A percentile compares a stretch with the other conserved stretches of the same genome.
phyloP scores from a whole-genome alignment of 768 basidiomycete genomes.

The Xerocomus brunneocitrinus region DNA sequence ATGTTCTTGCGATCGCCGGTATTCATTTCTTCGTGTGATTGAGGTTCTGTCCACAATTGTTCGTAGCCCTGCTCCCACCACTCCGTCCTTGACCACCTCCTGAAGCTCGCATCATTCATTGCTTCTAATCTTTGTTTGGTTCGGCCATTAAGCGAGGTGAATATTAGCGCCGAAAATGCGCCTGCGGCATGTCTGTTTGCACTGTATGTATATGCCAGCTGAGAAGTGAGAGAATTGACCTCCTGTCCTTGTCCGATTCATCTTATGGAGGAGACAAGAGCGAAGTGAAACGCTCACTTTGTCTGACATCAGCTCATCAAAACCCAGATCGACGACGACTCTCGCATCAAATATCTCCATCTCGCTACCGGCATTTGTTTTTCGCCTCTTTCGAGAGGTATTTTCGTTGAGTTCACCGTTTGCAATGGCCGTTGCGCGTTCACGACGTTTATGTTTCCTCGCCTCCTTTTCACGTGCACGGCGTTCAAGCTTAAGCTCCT shows the following conservation, averaged over 20 bases:
- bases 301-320: slow-evolving; percentile 90
- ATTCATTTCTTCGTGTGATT: slow-evolving; percentile 1
- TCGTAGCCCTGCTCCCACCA: slow-evolving; percentile 83
- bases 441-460: slow-evolving; percentile 67
- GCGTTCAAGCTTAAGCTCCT: slow-evolving; percentile 65
- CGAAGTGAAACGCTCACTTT: slow-evolving; percentile 54
- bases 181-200: slow-evolving; percentile 68
- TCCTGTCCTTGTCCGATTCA: slow-evolving; percentile 52
- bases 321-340: slow-evolving; percentile 83
- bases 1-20: slow-evolving; percentile 45
- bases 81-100: slow-evolving; percentile 74
- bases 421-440: slow-evolving; percentile 47
- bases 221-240: slow-evolving; percentile 82
- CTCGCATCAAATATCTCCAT: slow-evolving; percentile 49
- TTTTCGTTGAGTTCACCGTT: slow-evolving; percentile 43
- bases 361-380: slow-evolving; percentile 36
- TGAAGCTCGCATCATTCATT: slow-evolving; percentile 62
- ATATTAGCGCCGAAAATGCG: slow-evolving; percentile 70
- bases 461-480: slow-evolving; percentile 73
- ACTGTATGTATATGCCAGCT: slow-evolving; percentile 89
- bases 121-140: slow-evolving; percentile 62
- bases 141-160: slow-evolving; percentile 75
- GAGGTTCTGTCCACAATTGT: slow-evolving; percentile 48
- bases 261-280: slow-evolving; percentile 7
- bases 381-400: slow-evolving; percentile 14